Conservation (phyloP, 441 rosid species). For the Codiaeum variegatum region DNA sequence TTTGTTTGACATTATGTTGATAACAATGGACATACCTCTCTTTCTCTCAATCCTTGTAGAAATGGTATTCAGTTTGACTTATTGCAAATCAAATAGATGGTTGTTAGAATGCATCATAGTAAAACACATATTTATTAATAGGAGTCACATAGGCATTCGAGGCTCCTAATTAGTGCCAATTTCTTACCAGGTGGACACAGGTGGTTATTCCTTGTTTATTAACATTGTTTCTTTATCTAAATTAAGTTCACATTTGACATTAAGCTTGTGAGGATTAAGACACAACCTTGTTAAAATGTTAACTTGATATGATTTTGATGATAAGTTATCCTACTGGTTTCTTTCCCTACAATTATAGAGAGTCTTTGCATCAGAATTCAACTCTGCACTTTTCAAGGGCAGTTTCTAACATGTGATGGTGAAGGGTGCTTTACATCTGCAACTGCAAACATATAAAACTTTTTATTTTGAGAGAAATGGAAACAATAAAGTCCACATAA, state of each 20-base stretch:
- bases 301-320: neutral
- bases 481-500: slow-evolving; percentile 45
- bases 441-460: slow-evolving; percentile 41
- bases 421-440: slow-evolving; percentile 50
- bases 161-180: neutral
- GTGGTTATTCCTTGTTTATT: neutral
- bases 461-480: slow-evolving; percentile 54
- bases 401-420: slow-evolving; percentile 60
- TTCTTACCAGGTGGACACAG: neutral
- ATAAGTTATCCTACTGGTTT: slow-evolving; percentile 14
- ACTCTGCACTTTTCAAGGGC: slow-evolving; percentile 50
- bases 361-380: slow-evolving; percentile 48
- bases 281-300: neutral
- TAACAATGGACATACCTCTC: neutral
- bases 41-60: neutral
- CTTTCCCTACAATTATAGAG: slow-evolving; percentile 58
- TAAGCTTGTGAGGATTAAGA: neutral
- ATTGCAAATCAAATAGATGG: neutral
- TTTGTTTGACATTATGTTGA: neutral
- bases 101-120: neutral
- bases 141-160: neutral
- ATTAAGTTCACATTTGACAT: neutral
- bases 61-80: neutral
- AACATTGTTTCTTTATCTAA: neutral
- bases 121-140: neutral